Conservation (phyloP, 2,329 filamentous ascomycete genomes). For the Cercospora sp. region DNA sequence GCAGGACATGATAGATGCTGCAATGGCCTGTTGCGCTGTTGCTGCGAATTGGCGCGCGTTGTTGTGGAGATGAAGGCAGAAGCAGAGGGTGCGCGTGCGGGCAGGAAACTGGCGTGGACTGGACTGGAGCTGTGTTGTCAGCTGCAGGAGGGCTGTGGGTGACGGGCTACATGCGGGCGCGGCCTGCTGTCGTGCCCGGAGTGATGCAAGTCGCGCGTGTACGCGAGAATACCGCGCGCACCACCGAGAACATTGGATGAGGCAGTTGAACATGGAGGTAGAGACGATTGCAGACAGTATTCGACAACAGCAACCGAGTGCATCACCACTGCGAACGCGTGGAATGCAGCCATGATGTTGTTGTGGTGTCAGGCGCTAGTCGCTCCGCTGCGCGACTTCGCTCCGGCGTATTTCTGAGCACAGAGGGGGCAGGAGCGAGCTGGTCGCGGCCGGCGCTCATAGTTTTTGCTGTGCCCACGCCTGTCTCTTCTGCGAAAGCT, state of each 20-base stretch:
- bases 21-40: neutral
- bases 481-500: neutral
- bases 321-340: neutral
- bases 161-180: neutral
- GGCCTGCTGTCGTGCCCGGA: neutral
- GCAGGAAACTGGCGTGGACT: neutral
- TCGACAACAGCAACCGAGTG: neutral
- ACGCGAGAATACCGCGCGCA: neutral
- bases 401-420: conserved; percentile 1
- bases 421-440: neutral
- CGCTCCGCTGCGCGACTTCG: neutral
- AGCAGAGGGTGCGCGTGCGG: neutral
- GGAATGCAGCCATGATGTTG: neutral
- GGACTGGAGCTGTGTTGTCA: neutral
- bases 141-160: neutral
- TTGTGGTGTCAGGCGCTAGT: neutral
- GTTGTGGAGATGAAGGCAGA: neutral
- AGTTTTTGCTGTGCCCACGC: neutral
- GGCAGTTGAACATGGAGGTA: neutral
- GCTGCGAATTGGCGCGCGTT: neutral
- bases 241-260: neutral
- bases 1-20: neutral
- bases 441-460: neutral
- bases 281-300: neutral
- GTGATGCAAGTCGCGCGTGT: neutral